Evolutionary conservation across 352 stramenopile species (phyloP).

Genomic region (Elongisporangium senticosum): DNA sequence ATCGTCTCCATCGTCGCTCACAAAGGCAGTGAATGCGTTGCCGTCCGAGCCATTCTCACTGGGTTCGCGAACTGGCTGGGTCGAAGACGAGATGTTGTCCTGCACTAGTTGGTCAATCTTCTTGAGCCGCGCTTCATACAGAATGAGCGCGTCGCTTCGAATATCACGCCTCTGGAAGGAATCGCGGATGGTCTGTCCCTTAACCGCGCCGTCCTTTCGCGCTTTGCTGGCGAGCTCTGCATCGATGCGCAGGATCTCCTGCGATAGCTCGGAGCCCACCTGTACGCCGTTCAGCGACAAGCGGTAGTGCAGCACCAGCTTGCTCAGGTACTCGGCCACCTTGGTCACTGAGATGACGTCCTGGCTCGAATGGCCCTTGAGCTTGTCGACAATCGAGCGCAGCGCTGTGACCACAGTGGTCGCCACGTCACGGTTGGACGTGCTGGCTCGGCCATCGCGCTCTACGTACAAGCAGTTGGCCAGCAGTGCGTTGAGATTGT

Average conservation of each 20-base stretch:
- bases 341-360: constrained; percentile 14
- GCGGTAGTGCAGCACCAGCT: constrained; percentile 39
- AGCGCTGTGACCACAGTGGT: constrained; percentile 34
- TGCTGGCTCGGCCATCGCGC: constrained; percentile 14
- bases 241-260: constrained; percentile 53
- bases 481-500: constrained; percentile 51
- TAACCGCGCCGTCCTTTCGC: constrained; percentile 44
- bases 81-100: constrained; percentile 27
- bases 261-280: constrained; percentile 28
- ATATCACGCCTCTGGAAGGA: constrained; percentile 75
- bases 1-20: constrained; percentile 9
- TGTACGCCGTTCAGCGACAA: constrained; percentile 41
- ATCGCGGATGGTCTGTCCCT: constrained; percentile 68
- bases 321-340: constrained; percentile 39
- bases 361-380: constrained; percentile 14
- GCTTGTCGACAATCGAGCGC: constrained; percentile 22
- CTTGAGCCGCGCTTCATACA: constrained; percentile 42
- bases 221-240: constrained; percentile 28
- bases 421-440: constrained; percentile 35
- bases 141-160: constrained; percentile 50
- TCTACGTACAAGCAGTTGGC: constrained; percentile 57
- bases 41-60: constrained; percentile 8
- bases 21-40: constrained; percentile 7
- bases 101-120: constrained; percentile 36
- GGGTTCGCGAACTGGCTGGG: constrained; percentile 19